A percentile compares a stretch with the other conserved stretches of the same genome.
These are phyloP conservation scores for Discostella stelligeroides DNA, from an alignment of 108 stramenopile genomes.

Conservation along the genomic window DNA sequence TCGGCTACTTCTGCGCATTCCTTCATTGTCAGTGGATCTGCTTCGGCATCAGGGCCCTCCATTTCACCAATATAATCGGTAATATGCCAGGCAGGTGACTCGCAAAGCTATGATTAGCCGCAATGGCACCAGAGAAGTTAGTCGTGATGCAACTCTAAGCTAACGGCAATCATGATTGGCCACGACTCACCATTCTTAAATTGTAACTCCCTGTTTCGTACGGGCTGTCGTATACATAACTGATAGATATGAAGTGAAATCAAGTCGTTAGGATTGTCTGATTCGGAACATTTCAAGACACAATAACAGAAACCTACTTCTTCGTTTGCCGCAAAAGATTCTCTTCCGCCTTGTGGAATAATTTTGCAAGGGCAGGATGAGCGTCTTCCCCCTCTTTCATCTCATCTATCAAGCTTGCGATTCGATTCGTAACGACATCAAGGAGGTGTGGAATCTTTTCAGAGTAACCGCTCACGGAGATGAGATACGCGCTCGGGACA, in stretches of 20 bases:
- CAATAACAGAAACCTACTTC: slow-evolving; percentile 41
- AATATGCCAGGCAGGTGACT: slow-evolving; percentile 85
- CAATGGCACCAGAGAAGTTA: slow-evolving; percentile 2
- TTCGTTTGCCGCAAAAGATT: slow-evolving; percentile 83
- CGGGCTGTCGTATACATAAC: slow-evolving; percentile 74
- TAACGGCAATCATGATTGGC: background rate
- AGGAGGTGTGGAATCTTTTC: slow-evolving; percentile 84
- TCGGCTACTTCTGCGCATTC: slow-evolving; percentile 80
- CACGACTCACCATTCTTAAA: slow-evolving; percentile 56
- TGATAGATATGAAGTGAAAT: background rate
- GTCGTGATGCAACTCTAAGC: background rate
- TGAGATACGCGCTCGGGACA: slow-evolving; percentile 64
- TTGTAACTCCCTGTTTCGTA: slow-evolving; percentile 87
- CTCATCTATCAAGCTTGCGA: slow-evolving; percentile 78
- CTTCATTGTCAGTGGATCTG: slow-evolving; percentile 77
- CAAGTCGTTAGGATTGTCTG: slow-evolving; percentile 5
- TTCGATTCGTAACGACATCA: slow-evolving; percentile 73
- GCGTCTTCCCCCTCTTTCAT: slow-evolving; percentile 76
- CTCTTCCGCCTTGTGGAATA: slow-evolving; percentile 72
- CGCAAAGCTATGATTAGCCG: slow-evolving; percentile 44
- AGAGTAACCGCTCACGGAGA: slow-evolving; percentile 81
- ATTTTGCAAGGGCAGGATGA: slow-evolving; percentile 58
- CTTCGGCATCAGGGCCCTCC: slow-evolving; percentile 72
- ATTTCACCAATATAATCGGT: slow-evolving; percentile 78
- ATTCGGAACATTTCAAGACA: background rate